These are phyloP conservation scores for Trichoderma oligosporum DNA, from an alignment of 2,329 filamentous ascomycete genomes.

Conservation along the genomic window DNA sequence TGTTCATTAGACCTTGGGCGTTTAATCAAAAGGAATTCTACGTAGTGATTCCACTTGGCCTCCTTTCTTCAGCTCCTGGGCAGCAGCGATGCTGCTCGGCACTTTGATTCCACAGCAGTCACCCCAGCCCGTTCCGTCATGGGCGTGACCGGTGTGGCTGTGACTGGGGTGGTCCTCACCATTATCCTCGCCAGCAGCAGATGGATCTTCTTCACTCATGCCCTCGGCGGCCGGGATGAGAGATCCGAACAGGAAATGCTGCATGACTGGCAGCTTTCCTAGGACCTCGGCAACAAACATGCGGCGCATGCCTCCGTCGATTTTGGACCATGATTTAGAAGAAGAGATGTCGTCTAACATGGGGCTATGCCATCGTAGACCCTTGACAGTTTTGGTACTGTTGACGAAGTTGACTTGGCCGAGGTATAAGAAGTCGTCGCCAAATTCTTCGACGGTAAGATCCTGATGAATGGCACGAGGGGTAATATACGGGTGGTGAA, in stretches of 20 bases:
- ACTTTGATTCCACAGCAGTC: slow-evolving; percentile 99
- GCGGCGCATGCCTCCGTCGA: slow-evolving; percentile 89
- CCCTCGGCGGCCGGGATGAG: slow-evolving; percentile 74
- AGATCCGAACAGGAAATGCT: slow-evolving; percentile 92
- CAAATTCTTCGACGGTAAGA: slow-evolving; percentile 81
- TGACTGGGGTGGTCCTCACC: slow-evolving; percentile 60
- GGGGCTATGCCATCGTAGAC: slow-evolving; percentile 90
- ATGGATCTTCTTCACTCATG: slow-evolving; percentile 67
- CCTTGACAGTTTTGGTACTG: slow-evolving; percentile 91
- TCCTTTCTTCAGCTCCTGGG: slow-evolving; percentile 79
- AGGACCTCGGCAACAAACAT: slow-evolving; percentile 96
- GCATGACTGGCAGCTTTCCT: slow-evolving; percentile 93
- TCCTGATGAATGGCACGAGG: slow-evolving; percentile 82
- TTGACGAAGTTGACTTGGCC: slow-evolving; percentile 94
- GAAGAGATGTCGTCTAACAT: slow-evolving; percentile 98
- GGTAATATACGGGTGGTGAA: slow-evolving; percentile 77
- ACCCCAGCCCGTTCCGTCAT: slow-evolving; percentile 72
- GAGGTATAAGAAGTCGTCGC: slow-evolving; percentile 80
- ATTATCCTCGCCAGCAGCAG: slow-evolving; percentile 44
- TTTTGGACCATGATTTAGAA: slow-evolving; percentile 84
- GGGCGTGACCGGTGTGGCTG: slow-evolving; percentile 57
- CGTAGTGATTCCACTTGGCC: slow-evolving; percentile 58
- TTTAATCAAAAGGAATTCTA: slow-evolving; percentile 76
- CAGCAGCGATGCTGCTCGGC: slow-evolving; percentile 87
- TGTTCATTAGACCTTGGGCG: not conserved